phyloP scores from a whole-genome alignment of 164 flowering plant genomes.

The Litsea cubeba region DNA sequence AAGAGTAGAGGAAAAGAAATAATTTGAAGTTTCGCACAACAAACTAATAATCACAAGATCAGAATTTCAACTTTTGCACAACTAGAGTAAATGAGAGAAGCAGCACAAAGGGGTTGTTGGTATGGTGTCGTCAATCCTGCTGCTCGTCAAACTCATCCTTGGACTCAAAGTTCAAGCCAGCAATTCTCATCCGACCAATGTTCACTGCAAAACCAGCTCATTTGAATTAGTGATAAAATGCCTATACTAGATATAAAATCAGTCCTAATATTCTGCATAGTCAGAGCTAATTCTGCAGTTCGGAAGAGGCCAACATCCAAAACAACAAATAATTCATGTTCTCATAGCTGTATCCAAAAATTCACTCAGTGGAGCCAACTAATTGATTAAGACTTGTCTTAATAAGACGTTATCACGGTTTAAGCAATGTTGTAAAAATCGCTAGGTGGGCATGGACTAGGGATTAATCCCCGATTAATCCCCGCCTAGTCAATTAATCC shows the following conservation, averaged over 20 bases:
- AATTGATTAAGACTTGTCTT: too few relatives aligned
- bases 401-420: too few relatives aligned
- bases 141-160: conserved; percentile 27
- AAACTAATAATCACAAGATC: not conserved
- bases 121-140: not conserved
- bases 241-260: not conserved
- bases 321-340: not conserved
- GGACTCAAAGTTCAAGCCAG: conserved; percentile 57
- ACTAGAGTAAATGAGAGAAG: not conserved
- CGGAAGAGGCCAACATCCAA: too few relatives aligned
- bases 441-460: too few relatives aligned
- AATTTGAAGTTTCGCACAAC: not conserved
- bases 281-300: too few relatives aligned
- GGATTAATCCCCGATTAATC: too few relatives aligned
- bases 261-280: not conserved
- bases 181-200: conserved; percentile 66
- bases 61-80: not conserved
- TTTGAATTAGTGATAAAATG: not conserved
- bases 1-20: too few relatives aligned
- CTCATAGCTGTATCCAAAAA: not conserved
- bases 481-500: too few relatives aligned
- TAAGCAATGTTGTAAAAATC: too few relatives aligned
- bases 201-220: conserved; percentile 48
- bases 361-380: not conserved
- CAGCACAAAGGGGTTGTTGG: not conserved